Percentiles rank a stretch among this genome's conserved stretches.
Conservation (phyloP, 2,329 filamentous ascomycete species). For the Hypomyces perniciosus region DNA sequence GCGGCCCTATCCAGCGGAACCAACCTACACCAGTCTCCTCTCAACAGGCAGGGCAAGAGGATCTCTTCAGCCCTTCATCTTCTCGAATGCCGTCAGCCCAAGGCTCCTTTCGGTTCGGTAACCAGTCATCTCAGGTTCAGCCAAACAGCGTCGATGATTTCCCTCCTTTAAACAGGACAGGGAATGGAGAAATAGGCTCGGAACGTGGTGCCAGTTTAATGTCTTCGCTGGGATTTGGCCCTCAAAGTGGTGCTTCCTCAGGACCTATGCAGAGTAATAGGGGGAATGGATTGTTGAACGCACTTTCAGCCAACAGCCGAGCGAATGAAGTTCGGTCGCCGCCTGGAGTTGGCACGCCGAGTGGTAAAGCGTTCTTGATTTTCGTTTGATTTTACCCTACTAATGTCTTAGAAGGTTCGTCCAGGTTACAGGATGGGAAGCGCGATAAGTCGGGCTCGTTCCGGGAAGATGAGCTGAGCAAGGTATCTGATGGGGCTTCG, state of each 20-base stretch:
- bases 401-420: conserved; percentile 18
- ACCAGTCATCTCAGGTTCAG: conserved; percentile 44
- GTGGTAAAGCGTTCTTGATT: conserved; percentile 1
- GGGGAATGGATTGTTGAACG: conserved; percentile 58
- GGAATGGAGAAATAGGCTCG: conserved; percentile 52
- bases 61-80: conserved; percentile 37
- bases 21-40: conserved; percentile 45
- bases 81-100: conserved; percentile 35
- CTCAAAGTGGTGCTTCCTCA: conserved; percentile 35
- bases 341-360: conserved; percentile 32
- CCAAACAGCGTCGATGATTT: conserved; percentile 53
- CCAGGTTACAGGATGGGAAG: conserved; percentile 41
- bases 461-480: conserved; percentile 36
- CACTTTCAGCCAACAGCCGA: conserved; percentile 54
- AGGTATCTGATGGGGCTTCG: conserved; percentile 30
- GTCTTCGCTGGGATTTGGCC: conserved; percentile 48
- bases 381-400: neutral
- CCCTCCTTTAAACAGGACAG: conserved; percentile 53
- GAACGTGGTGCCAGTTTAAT: conserved; percentile 48
- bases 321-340: conserved; percentile 45
- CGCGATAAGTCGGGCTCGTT: conserved; percentile 33
- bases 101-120: conserved; percentile 49
- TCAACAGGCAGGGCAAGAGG: conserved; percentile 46
- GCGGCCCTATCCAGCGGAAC: conserved; percentile 45
- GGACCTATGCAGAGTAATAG: conserved; percentile 36